Evolutionary conservation across 2,329 filamentous ascomycete species (phyloP).

Genomic region (Aspergillus glaucus): DNA sequence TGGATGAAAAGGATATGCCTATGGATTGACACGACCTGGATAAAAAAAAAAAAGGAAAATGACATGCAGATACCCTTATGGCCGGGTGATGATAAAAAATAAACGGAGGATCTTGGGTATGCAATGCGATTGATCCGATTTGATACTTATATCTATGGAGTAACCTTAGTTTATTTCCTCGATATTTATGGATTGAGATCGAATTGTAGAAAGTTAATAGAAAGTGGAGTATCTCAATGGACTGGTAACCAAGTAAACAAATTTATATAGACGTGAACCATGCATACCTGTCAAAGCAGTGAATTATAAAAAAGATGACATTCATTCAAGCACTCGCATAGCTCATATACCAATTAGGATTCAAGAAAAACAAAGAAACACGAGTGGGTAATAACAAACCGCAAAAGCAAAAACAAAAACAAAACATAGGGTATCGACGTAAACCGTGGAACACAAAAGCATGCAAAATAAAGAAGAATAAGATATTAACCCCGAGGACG

Average conservation of each 20-base stretch:
- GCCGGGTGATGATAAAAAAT: not conserved
- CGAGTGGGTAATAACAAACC: slow-evolving; percentile 2
- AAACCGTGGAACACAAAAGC: slow-evolving; percentile 22
- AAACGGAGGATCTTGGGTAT: not conserved
- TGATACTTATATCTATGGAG: too few relatives aligned
- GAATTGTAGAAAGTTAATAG: too few relatives aligned
- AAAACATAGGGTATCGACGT: slow-evolving; percentile 30
- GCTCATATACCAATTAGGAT: too few relatives aligned
- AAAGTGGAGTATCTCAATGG: not conserved
- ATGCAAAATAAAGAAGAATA: slow-evolving; percentile 12
- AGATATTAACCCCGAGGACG: slow-evolving; percentile 9
- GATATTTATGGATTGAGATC: too few relatives aligned
- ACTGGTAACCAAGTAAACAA: not conserved
- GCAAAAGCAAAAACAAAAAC: slow-evolving; percentile 12
- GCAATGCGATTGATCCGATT: too few relatives aligned
- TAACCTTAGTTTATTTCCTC: too few relatives aligned
- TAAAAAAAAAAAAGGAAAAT: not conserved
- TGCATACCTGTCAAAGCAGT: not conserved
- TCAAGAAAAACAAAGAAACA: not conserved
- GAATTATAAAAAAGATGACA: not conserved
- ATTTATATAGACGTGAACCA: not conserved
- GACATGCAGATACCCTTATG: not conserved
- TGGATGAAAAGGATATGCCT: not conserved
- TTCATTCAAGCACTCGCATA: too few relatives aligned
- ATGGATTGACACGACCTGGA: not conserved